Evolutionary conservation across 257 asterid species (phyloP).

Genomic region (Ehretia macrophylla): DNA sequence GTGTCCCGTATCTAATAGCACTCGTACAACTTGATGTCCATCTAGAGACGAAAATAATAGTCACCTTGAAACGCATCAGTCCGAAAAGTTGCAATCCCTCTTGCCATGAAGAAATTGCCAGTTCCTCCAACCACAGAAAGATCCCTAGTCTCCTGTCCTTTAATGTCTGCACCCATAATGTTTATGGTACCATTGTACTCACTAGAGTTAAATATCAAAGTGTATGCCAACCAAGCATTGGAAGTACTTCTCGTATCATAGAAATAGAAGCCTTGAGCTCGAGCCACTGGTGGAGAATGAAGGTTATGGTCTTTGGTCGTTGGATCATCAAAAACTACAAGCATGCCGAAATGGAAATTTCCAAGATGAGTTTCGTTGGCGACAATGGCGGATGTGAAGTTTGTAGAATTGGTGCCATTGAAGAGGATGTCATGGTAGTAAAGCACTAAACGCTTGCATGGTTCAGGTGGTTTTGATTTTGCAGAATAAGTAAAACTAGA

Average conservation of each 20-base stretch:
- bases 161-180: conserved; percentile 56
- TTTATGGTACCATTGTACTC: conserved; percentile 46
- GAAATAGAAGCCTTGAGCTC: conserved; percentile 63
- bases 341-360: conserved; percentile 31
- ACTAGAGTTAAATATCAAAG: conserved; percentile 45
- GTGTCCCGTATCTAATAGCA: conserved; percentile 28
- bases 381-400: conserved; percentile 44
- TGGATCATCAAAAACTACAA: conserved; percentile 59
- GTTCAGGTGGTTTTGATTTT: conserved; percentile 21
- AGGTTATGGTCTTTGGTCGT: conserved; percentile 41
- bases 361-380: conserved; percentile 27
- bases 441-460: conserved; percentile 49
- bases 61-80: conserved; percentile 43
- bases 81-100: conserved; percentile 44
- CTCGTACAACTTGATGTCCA: conserved; percentile 68
- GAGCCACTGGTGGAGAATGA: conserved; percentile 36
- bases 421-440: conserved; percentile 59
- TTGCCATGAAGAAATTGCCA: conserved; percentile 64
- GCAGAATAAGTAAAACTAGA: conserved; percentile 5
- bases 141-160: conserved; percentile 41
- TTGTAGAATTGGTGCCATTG: conserved; percentile 48
- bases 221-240: conserved; percentile 66
- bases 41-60: conserved; percentile 50
- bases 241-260: conserved; percentile 36
- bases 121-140: conserved; percentile 62